Percentiles rank a stretch among this genome's conserved stretches.
Conservation (phyloP, 352 stramenopile genomes). For the Phytophthora citrophthora region DNA sequence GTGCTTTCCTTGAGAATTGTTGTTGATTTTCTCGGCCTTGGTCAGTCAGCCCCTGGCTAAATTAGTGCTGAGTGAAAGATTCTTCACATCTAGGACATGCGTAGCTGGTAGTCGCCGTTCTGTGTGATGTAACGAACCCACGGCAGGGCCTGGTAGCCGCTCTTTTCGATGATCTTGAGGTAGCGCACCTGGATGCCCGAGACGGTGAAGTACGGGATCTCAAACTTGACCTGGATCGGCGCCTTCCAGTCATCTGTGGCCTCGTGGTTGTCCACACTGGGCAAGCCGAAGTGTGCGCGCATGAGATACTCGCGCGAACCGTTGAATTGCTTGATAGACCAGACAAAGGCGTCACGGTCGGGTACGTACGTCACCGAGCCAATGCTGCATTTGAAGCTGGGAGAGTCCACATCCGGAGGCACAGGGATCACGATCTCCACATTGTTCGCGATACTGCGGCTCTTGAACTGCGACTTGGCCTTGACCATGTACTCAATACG, state of each 20-base stretch:
- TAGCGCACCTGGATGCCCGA: conserved; percentile 99
- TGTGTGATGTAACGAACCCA: conserved; percentile 99
- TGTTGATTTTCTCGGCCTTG: conserved; percentile 15
- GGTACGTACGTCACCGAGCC: conserved; percentile 98
- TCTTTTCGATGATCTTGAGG: conserved; percentile 99
- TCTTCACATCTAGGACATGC: conserved; percentile 94
- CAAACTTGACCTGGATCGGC: conserved; percentile 96
- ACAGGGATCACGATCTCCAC: conserved; percentile 99
- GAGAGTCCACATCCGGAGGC: conserved; percentile 98
- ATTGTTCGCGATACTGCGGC: conserved; percentile 98
- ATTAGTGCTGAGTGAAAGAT: conserved; percentile 15
- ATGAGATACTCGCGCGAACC: conserved; percentile 99
- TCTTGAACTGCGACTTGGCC: conserved; percentile 99
- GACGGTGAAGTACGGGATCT: conserved; percentile 96
- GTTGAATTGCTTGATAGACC: conserved; percentile 99
- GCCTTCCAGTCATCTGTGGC: conserved; percentile 90
- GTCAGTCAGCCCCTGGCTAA: conserved; percentile 16
- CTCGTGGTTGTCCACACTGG: conserved; percentile 92
- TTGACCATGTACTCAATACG: conserved; percentile 99
- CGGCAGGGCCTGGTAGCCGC: conserved; percentile 98
- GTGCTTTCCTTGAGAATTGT: conserved; percentile 24
- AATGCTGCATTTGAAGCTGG: conserved; percentile 98
- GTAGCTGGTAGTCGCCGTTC: conserved; percentile 99
- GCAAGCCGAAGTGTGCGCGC: conserved; percentile 98
- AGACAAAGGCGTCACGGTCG: conserved; percentile 98